A percentile compares a stretch with the other conserved stretches of the same genome.
Conservation (phyloP, 179 eudicot species). For the Carnegiea gigantea region DNA sequence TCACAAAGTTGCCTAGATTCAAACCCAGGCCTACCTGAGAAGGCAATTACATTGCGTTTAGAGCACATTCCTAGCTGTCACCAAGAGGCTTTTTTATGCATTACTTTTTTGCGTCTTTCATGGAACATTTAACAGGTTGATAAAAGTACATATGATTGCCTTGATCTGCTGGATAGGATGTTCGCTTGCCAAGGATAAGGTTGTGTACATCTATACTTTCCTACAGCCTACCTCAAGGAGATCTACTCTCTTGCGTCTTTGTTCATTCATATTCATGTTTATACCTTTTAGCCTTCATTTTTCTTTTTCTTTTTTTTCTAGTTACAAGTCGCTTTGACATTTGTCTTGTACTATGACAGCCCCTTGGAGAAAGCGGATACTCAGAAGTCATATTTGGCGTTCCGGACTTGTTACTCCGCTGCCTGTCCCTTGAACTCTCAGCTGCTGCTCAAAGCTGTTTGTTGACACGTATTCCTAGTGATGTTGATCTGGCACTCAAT, state of each 20-base stretch:
- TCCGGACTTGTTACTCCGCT: constrained; percentile 61
- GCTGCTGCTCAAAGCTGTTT: constrained; percentile 36
- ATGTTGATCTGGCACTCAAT: constrained; percentile 19
- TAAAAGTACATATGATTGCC: neutral
- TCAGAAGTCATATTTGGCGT: constrained; percentile 51
- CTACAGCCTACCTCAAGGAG: neutral
- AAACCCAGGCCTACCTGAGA: neutral
- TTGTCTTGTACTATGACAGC: constrained; percentile 43
- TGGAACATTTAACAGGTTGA: neutral
- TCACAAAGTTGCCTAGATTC: neutral
- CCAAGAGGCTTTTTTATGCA: neutral
- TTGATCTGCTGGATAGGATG: neutral
- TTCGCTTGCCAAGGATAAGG: neutral
- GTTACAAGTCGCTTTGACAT: neutral
- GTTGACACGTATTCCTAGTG: constrained; percentile 21
- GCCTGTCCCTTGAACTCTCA: constrained; percentile 31
- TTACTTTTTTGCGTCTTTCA: neutral
- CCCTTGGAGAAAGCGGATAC: constrained; percentile 55
- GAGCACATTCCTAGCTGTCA: neutral
- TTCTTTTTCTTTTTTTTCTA: neutral
- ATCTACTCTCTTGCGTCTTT: neutral
- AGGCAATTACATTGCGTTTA: neutral
- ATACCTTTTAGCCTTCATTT: too few species aligned
- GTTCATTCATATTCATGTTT: neutral
- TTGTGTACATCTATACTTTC: neutral